Evolutionary conservation across 768 basidiomycete genomes (phyloP), one percentile per base, ranked within the genome.

Genomic region (Podaxis carcinomalis): DNA sequence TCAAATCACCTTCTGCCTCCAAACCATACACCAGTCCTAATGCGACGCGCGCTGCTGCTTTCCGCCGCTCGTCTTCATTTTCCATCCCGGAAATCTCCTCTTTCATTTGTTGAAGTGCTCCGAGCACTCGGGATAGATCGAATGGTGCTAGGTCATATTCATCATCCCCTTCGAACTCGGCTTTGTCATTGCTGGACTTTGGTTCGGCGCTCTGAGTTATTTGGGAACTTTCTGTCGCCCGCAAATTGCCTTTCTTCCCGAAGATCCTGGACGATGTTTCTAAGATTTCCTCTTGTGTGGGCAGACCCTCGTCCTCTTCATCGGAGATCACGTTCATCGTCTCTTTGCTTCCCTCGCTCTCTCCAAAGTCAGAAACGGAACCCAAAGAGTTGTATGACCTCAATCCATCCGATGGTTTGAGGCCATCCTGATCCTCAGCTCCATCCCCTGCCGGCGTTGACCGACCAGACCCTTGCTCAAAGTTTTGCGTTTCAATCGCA

Each of bases 1-100:
- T 53, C 28, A 25, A n/a, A 27, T 55, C 59, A 37, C 44, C 37
- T 40, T 61, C 56, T 42, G 61, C 64, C 61, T 80, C 78, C 56
- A 92, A 72, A 2, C 89, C 90, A 70, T 90, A 88, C 5, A 87
- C 89, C 54, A 92, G 72, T 0, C 88, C 88, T 0, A 92, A 74
- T 23, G 90, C 89, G 21, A 89, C 88, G 50, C 77, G 76, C 6
- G 90, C 90, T 0, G 90, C 90, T 25, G 89, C 85, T 66, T 76
- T 82, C 65, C 87, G 76, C 64, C 84, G 77, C 72, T 88, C 88
- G 23, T 77, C 78, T 64, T 86, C 83, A 67, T 87, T 78, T 4
- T 77, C 73, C 74, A 92, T 89, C 10, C 76, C 80, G 23, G 85
- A 78, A 64, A 92, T 91, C 74, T 92, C 89, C 23, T 82, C 83